Evolutionary conservation across 441 rosid genomes (phyloP).

Genomic region (Populus trichocarpa): DNA sequence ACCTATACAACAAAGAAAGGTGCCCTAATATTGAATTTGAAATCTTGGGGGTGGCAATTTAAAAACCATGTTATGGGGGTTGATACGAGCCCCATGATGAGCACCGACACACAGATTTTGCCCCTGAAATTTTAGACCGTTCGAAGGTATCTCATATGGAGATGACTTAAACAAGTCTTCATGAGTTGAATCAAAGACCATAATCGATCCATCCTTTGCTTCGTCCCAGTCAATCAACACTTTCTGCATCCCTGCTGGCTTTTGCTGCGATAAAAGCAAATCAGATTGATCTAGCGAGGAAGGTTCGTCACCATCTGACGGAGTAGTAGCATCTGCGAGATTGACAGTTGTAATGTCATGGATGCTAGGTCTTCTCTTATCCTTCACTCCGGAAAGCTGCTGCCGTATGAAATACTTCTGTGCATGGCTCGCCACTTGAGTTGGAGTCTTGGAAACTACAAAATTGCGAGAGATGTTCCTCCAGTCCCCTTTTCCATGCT

Average conservation of each 20-base stretch:
- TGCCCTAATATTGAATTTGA: conserved; percentile 21
- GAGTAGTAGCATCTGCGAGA: conserved; percentile 33
- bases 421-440: conserved; percentile 99
- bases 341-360: conserved; percentile 90
- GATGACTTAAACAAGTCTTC: conserved; percentile 30
- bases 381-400: conserved; percentile 86
- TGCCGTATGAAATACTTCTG: conserved; percentile 89
- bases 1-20: conserved; percentile 4
- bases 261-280: conserved; percentile 25
- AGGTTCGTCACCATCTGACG: conserved; percentile 28
- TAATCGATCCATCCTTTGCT: conserved; percentile 20
- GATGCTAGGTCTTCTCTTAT: conserved; percentile 93
- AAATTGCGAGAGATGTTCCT: conserved; percentile 87
- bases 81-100: conserved; percentile 28
- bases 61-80: conserved; percentile 31
- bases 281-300: conserved; percentile 30
- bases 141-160: conserved; percentile 30
- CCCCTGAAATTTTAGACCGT: conserved; percentile 32
- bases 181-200: conserved; percentile 27
- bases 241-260: conserved; percentile 22
- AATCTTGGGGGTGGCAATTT: conserved; percentile 23
- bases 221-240: conserved; percentile 26
- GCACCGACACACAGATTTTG: conserved; percentile 31
- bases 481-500: conserved; percentile 99
- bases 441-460: conserved; percentile 80